phyloP scores from a whole-genome alignment of 2,329 filamentous ascomycete species.

The Penicillium brasilianum region DNA sequence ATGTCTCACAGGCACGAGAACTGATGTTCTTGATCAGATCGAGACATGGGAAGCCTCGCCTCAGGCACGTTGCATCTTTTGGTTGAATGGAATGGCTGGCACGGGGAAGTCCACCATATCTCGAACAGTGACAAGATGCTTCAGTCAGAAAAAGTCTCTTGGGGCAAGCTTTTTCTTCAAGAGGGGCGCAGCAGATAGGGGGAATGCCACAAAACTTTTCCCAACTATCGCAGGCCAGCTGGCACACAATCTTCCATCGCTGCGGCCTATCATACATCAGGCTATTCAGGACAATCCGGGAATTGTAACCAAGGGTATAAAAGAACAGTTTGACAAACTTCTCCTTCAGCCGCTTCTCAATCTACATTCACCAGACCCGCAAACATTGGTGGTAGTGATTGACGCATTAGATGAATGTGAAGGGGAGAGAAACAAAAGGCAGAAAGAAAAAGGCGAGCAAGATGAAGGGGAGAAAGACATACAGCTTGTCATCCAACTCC shows the following conservation, averaged over 20 bases:
- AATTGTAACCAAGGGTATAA: background rate
- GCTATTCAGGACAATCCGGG: background rate
- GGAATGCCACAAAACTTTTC: background rate
- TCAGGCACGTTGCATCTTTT: conserved; percentile 39
- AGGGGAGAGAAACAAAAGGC: too few species aligned
- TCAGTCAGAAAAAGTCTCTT: conserved; percentile 24
- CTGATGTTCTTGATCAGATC: too few species aligned
- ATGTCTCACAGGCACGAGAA: too few species aligned
- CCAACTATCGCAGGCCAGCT: background rate
- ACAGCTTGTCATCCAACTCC: conserved; percentile 27
- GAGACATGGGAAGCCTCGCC: too few species aligned
- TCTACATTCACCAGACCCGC: background rate
- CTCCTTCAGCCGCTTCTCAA: background rate
- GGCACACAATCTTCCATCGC: background rate
- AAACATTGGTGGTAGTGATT: conserved; percentile 7
- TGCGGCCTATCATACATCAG: background rate
- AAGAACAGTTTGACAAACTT: background rate
- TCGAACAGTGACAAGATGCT: conserved; percentile 35
- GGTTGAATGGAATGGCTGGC: conserved; percentile 42
- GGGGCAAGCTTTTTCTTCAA: conserved; percentile 52
- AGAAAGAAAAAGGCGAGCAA: too few species aligned
- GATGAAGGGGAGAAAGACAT: conserved; percentile 30
- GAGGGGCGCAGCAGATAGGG: conserved; percentile 8
- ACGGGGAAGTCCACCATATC: conserved; percentile 36
- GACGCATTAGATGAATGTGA: conserved; percentile 39